Base-by-base conservation (phyloP, 148 eudicot genomes). In the Chenopodium formosanum region DNA sequence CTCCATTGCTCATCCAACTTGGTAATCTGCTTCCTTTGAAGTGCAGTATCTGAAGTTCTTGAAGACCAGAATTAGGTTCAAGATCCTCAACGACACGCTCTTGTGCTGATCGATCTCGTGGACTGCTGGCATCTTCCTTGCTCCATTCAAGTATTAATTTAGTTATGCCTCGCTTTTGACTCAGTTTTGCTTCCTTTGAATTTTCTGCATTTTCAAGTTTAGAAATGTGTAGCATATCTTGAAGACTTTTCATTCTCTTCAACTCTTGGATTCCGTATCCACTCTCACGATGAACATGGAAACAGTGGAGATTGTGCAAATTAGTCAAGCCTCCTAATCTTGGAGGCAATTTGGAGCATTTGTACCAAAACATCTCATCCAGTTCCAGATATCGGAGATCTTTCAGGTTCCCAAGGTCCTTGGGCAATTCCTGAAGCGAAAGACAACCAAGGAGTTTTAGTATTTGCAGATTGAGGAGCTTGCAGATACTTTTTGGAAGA, bases 301-400 rank as follows among this genome's bases (percentile, higher is more conserved):
- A 83, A 19, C 48, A 23, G 31, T 74, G 78, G 9, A 83, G 27
- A 56, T 83, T 83, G 27, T 83, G 82, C 73, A 83, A 75, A 74
- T 47, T 58, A 27, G 76, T 67, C 68, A 85, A 73, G 79, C 56
- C 34, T 17, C 87, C 84, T 47, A 85, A 66, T 67, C 66, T 67
- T 4, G 84, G 82, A 23, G 87, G 87, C 70, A 84, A 81, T 47
- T 14, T 4, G 27, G 84, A 73, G 53, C 79, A 78, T 76, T 83
- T 86, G 77, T 67, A 79, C 88, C 88, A 86, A 76, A 86, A 86
- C 58, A 83, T 80, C 37, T 77, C 86, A 77, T 86, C 88, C 65
- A 81, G 76, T 75, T 86, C 88, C 47, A 86, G 86, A 80, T 83
- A 70, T 52, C 74, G 76, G 29, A 86, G 78, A 50, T 78, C 83